Evolutionary conservation across 31 red algal genomes (phyloP).

Genomic region (Odonthalia washingtoniensis): DNA sequence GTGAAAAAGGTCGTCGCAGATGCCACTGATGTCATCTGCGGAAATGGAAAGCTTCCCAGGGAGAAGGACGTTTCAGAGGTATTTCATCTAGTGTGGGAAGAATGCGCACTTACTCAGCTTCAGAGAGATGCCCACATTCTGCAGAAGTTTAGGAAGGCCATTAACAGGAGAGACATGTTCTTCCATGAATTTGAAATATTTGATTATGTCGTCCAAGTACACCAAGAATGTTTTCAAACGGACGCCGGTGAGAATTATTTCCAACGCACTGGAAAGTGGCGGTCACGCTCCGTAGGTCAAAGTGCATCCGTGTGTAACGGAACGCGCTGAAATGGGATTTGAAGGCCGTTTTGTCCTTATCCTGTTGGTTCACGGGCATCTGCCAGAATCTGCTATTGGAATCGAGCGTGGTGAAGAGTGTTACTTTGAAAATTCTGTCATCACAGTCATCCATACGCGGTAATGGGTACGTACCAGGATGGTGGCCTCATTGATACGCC

Average conservation of each 20-base stretch:
- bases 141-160: neutral
- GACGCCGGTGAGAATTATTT: conserved; percentile 4
- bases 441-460: too few species aligned
- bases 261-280: conserved; percentile 45
- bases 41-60: conserved; percentile 1
- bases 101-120: too few species aligned
- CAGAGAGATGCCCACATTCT: conserved; percentile 5
- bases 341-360: too few species aligned
- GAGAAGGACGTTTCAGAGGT: conserved; percentile 11
- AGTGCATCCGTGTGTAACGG: too few species aligned
- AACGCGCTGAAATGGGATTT: too few species aligned
- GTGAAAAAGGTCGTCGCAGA: conserved; percentile 8
- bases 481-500: too few species aligned
- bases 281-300: conserved; percentile 28
- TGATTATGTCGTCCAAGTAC: conserved; percentile 57
- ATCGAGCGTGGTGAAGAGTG: too few species aligned
- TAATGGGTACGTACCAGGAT: too few species aligned
- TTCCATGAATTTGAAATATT: conserved; percentile 4
- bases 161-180: conserved; percentile 31
- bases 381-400: conserved; percentile 60
- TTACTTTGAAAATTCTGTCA: too few species aligned
- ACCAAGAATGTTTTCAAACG: conserved; percentile 27
- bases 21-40: neutral
- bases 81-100: too few species aligned
- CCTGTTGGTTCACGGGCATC: conserved; percentile 35